These are phyloP conservation scores for Penicillium herquei DNA, from an alignment of 495 filamentous ascomycete genomes.

Conservation along the genomic window DNA sequence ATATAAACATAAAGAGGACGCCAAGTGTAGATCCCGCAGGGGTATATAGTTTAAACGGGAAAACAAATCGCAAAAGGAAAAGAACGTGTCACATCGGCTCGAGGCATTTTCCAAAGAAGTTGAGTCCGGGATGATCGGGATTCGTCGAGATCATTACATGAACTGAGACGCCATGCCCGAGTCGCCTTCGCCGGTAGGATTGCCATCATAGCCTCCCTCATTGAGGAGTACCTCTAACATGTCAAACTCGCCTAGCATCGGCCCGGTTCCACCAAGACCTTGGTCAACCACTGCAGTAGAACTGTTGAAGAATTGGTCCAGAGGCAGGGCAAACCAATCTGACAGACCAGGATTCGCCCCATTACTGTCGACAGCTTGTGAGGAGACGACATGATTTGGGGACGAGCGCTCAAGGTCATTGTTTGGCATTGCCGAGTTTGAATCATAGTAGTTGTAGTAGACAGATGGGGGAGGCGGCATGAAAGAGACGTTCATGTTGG, in stretches of 20 bases:
- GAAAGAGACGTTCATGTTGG: slow-evolving; percentile 47
- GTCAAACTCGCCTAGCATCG: slow-evolving; percentile 49
- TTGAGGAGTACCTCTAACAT: slow-evolving; percentile 50
- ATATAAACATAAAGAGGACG: slow-evolving; percentile 7
- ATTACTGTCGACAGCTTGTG: slow-evolving; percentile 31
- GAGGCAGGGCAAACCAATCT: slow-evolving; percentile 47
- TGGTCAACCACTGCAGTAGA: slow-evolving; percentile 48
- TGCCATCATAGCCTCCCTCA: slow-evolving; percentile 41
- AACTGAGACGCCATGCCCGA: slow-evolving; percentile 23
- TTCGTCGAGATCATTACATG: slow-evolving; percentile 8
- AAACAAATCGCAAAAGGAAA: slow-evolving; percentile 8
- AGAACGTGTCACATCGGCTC: slow-evolving; percentile 8
- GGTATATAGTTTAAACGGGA: slow-evolving; percentile 24
- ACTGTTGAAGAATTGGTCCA: slow-evolving; percentile 54
- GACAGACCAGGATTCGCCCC: slow-evolving; percentile 29
- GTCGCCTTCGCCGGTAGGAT: slow-evolving; percentile 25
- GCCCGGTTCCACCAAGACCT: slow-evolving; percentile 46
- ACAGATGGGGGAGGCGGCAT: slow-evolving; percentile 50
- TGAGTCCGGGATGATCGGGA: neutral
- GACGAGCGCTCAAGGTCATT: slow-evolving; percentile 32
- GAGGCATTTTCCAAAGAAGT: neutral
- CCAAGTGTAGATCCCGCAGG: slow-evolving; percentile 16
- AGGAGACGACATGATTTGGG: slow-evolving; percentile 27
- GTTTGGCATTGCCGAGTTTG: slow-evolving; percentile 31
- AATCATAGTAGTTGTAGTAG: slow-evolving; percentile 49